Evolutionary conservation across 2,329 filamentous ascomycete genomes (phyloP).

Genomic region (Pseudogymnoascus sp.): DNA sequence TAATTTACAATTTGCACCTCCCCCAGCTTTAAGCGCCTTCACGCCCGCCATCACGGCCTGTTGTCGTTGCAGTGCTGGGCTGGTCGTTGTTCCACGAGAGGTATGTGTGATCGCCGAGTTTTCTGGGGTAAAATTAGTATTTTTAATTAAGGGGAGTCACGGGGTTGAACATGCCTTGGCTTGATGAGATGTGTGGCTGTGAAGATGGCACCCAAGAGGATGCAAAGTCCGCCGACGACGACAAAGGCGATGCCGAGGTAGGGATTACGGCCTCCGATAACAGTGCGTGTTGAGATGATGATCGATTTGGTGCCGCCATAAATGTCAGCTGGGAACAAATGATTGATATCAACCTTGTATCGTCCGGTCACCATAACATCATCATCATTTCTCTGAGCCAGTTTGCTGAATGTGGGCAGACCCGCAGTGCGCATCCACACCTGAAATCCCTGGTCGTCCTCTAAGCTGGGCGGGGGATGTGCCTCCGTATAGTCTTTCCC

Average conservation of each 20-base stretch:
- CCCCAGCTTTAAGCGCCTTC: constrained; percentile 2
- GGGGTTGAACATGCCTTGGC: constrained; percentile 57
- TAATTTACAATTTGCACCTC: constrained; percentile 11
- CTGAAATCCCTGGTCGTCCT: constrained; percentile 77
- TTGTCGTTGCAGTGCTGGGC: constrained; percentile 46
- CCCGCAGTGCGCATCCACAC: constrained; percentile 99
- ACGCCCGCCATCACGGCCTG: constrained; percentile 44
- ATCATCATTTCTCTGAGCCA: constrained; percentile 75
- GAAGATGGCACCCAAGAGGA: constrained; percentile 81
- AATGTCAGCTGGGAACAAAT: constrained; percentile 69
- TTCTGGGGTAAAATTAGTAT: constrained; percentile 45
- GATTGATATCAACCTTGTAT: constrained; percentile 70
- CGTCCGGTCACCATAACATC: constrained; percentile 59
- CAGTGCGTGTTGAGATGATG: constrained; percentile 78
- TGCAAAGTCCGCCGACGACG: constrained; percentile 86
- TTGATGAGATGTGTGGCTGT: constrained; percentile 85
- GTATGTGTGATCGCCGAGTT: constrained; percentile 96
- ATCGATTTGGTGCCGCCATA: constrained; percentile 88
- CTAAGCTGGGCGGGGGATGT: constrained; percentile 62
- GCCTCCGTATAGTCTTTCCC: constrained; percentile 56
- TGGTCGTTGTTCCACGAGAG: constrained; percentile 85
- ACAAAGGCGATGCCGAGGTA: constrained; percentile 96
- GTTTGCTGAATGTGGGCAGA: constrained; percentile 88
- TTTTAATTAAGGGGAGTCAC: not conserved
- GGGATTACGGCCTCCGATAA: constrained; percentile 90